These are phyloP conservation scores for Macrolepiota albuminosa DNA, from an alignment of 768 basidiomycete genomes.

Conservation along the genomic window DNA sequence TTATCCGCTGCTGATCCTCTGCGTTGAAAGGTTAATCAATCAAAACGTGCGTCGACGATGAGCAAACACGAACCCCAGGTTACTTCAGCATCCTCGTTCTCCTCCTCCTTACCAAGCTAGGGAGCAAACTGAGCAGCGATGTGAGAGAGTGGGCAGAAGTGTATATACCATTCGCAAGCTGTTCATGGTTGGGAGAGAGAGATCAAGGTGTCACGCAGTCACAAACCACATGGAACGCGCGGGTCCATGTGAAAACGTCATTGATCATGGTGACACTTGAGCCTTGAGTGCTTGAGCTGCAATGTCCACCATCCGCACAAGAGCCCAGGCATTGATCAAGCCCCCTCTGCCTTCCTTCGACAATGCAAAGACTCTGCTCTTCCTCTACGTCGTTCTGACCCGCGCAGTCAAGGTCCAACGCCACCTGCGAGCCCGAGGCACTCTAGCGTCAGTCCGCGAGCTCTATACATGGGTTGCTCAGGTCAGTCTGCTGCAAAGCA, in stretches of 20 bases:
- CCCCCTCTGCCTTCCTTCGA: conserved; percentile 30
- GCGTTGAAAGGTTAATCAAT: neutral
- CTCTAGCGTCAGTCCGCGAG: conserved; percentile 43
- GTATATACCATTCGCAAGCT: conserved; percentile 53
- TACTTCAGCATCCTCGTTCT: conserved; percentile 73
- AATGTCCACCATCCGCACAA: conserved; percentile 14
- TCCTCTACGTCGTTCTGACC: conserved; percentile 52
- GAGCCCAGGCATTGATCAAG: conserved; percentile 10
- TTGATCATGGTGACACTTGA: neutral
- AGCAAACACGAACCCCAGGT: conserved; percentile 62
- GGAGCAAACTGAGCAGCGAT: conserved; percentile 1
- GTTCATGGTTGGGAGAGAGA: conserved; percentile 24
- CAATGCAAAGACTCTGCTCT: conserved; percentile 49
- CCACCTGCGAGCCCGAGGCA: conserved; percentile 61
- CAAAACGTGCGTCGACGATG: neutral
- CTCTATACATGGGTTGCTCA: conserved; percentile 48
- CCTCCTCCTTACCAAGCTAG: conserved; percentile 74
- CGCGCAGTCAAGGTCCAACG: conserved; percentile 51
- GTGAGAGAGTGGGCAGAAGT: conserved; percentile 7
- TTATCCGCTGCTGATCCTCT: conserved; percentile 91
- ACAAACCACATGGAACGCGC: conserved; percentile 4
- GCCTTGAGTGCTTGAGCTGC: neutral
- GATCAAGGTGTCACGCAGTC: conserved; percentile 1
- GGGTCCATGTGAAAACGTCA: conserved; percentile 13
- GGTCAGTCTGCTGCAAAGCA: conserved; percentile 29